Evolutionary conservation across 2,329 filamentous ascomycete genomes (phyloP).

Genomic region (Gremmenia infestans): DNA sequence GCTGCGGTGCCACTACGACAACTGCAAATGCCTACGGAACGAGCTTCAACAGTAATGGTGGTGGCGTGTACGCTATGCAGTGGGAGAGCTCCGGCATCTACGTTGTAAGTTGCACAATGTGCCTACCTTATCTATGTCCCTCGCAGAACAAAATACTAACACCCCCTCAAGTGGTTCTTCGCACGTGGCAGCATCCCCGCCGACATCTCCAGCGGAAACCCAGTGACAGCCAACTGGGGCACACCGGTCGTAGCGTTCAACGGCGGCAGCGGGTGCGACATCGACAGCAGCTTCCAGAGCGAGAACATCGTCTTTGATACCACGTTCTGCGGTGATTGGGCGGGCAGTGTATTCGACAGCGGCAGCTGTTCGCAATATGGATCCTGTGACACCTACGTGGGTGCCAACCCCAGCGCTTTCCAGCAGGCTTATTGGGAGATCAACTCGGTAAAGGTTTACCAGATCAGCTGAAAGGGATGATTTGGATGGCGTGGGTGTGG

Average conservation of each 20-base stretch:
- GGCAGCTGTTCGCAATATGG: conserved; percentile 12
- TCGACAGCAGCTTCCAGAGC: conserved; percentile 59
- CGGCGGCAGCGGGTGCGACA: conserved; percentile 58
- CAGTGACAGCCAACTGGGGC: conserved; percentile 64
- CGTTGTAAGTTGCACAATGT: conserved; percentile 34
- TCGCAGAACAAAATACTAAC: no score
- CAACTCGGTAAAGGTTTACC: conserved; percentile 27
- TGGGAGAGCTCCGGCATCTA: conserved; percentile 66
- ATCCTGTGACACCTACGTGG: conserved; percentile 22
- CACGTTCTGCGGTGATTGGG: conserved; percentile 66
- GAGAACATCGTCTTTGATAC: conserved; percentile 70
- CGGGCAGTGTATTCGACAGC: conserved; percentile 18
- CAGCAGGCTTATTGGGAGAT: conserved; percentile 23
- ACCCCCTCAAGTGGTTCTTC: conserved; percentile 58
- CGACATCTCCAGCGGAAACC: conserved; percentile 53
- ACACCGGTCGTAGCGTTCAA: conserved; percentile 62
- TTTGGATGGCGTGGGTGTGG: neutral
- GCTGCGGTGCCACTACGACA: conserved; percentile 32
- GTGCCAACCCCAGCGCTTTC: conserved; percentile 23
- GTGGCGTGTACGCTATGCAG: conserved; percentile 66
- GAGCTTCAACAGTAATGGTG: conserved; percentile 59
- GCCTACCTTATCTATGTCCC: no score
- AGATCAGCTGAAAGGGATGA: conserved; percentile 3
- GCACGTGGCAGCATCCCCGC: conserved; percentile 57
- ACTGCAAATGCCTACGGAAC: conserved; percentile 51